Evolutionary conservation across 495 filamentous ascomycete genomes (phyloP), one percentile per base, ranked within the genome.

Genomic region (Penicillium flavigenum): DNA sequence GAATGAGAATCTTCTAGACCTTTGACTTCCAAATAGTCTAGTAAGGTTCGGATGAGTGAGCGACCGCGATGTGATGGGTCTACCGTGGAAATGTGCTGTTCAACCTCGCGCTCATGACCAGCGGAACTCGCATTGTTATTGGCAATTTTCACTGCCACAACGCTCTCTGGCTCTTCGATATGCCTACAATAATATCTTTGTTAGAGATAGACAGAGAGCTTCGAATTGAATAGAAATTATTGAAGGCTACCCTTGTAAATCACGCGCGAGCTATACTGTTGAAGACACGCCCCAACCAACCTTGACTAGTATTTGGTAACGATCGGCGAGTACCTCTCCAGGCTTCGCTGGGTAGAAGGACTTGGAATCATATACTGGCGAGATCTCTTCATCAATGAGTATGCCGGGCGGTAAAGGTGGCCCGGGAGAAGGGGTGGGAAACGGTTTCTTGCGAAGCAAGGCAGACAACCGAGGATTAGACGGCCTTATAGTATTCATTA

Each of bases 81-180:
- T 57, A 59, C 63, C 19, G 47, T 62, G 51, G 68, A 62, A 59
- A 80, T 70, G 51, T 70, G 69, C 44, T 68, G 53, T 61, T 68
- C 63, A 59, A 77, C 51, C 29, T 72, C 61, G 48, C 74, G 62
- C 65, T 80, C 74, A 67, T 71, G 67, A 58, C 63, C 49, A 64
- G 69, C 64, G 14, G 57, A 63, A 38, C 52, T 66, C 24, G 59
- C 51, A 69, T 69, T 70, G 27, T 51, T 69, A 61, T 68, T 71
- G 49, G 57, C 50, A 46, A 71, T 74, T 63, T 81, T 79, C 22
- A 81, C 50, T 64, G 72, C 68, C 51, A 79, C 71, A 20, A 76
- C 60, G 24, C 44, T 66, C 56, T 74, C 68, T 61, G 72, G 59
- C 34, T 72, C 68, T 64, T 71, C 59, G 17, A 58, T 56, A 63